Evolutionary conservation across 1,284 basidiomycete species (phyloP), one percentile per base, ranked within the genome.

Genomic region (Apiotrichum porosum): DNA sequence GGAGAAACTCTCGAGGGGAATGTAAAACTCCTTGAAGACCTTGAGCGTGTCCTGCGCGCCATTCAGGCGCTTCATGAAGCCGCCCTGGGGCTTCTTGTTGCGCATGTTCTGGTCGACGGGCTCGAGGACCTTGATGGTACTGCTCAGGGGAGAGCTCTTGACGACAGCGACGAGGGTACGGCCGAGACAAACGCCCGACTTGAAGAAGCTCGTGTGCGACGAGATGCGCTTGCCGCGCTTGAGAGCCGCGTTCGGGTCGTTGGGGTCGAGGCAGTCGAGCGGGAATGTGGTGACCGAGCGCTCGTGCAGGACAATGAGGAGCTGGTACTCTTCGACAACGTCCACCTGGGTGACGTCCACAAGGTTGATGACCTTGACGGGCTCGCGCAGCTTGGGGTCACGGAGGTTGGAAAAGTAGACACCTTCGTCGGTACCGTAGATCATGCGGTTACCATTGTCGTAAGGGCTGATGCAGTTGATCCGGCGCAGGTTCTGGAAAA

Each of bases 1-100:
- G 9, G 92, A 97, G 56, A 84, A 90, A 42, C 90, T 94, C 73
- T 97, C 93, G 15, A 95, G 90, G 0, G 95, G 94, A 51, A 98
- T 97, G 72, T 98, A 98, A 74, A 98, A 98, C 73, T 98, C 90
- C 88, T 91, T 90, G 81, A 95, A 97, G 28, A 89, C 79, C 68
- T 88, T 86, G 40, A 99, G 79, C 13, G 91, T 89, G 68, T 99
- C 95, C 67, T 97, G 94, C 17, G 88, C 88, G 15, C 68, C 71
- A 65, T 95, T 93, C 48, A 97, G 73, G 54, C 97, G 78, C 72
- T 95, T 94, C 73, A 86, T 84, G 76, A 97, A 94, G 5, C 76
- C 73, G 6, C 75, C 62, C 46, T 92, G 95, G 21, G 87, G 87
- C 76, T 97, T 97, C 63, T 87, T 80, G 9, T 85, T 85, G 26